Base-by-base conservation (phyloP, 2,329 filamentous ascomycete genomes). In the Salinomyces thailandicus region DNA sequence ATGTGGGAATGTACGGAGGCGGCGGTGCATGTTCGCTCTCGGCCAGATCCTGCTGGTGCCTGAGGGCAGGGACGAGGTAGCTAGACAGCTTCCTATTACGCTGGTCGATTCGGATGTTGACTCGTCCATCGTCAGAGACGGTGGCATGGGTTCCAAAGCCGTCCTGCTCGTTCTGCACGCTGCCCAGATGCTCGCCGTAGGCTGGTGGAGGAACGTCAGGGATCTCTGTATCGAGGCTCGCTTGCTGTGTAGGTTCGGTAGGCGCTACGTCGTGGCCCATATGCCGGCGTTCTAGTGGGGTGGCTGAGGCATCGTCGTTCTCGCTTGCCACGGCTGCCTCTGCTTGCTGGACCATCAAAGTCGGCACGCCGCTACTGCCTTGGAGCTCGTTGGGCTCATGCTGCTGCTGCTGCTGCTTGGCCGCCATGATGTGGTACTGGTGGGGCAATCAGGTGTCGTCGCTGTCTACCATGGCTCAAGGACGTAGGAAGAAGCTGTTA, bases 31-130 rank as follows among this genome's bases (percentile, higher is more conserved):
- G 38, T 36, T 77, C 69, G 29, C 71, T 61, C 22, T 67, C 62
- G 15, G 59, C 61, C 3, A 64, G 46, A 36, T 66, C 53, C 35
- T 76, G 60, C 49, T 81, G 69, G 43, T 68, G 66, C 42, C 71
- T 62, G 27, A 86, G 56, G 5, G 77, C 73, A 3, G 81, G 79
- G 0, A 73, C 71, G 17, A 87, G 68, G 9, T 87, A 65, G 41
- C 77, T 73, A 2, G 80, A 75, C 3, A 89, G 64, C 37, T 72
- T 72, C 37, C 69, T 64, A 47, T 72, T 77, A 47, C 75, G 79
- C 55, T 85, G 79, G 52, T 80, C 77, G 61, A 91, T 84, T 44
- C 77, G 79, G 62, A 91, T 85, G 52, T 85, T 77, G 49, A 91
- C 71, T 52, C 85, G 75, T 16, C 84, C 84, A 62, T 87, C 80